Base-by-base conservation (phyloP, 495 filamentous ascomycete species). In the Acidomyces sp. region DNA sequence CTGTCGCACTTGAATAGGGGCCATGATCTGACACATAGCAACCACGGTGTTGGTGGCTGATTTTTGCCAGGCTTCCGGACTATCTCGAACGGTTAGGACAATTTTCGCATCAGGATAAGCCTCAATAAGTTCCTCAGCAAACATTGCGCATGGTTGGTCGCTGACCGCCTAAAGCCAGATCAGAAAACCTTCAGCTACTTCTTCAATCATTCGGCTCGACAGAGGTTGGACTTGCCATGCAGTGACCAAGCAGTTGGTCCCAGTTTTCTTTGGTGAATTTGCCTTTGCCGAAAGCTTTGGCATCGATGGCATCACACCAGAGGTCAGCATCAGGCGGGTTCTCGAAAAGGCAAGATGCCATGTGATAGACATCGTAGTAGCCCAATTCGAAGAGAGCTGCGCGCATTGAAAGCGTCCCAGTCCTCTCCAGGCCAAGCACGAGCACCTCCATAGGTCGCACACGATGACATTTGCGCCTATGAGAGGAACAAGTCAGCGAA, bases 51-150 rank as follows among this genome's bases (percentile, higher is more conserved):
- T n/a, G 3, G 6, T 15, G 43, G 35, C 62, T 0, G 58, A 54
- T 3, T 29, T 50, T 46, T 61, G 60, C 70, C 68, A 71, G 6
- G 48, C 51, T 46, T 68, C 56, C 16, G 58, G 58, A n/a, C n/a
- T n/a, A 27, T 60, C 52, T 18, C 66, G 58, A 15, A 55, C 38
- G 2, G 57, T 60, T 7, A 69, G 53, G 32, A 70, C 58, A 24
- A 70, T 54, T 45, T 58, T 55, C 9, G 65, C 67, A 16, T 66
- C 61, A 0, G 42, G 48, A 28, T 46, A 47, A 2, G 43, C 37
- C 3, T 25, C 5, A 12, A 35, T 19, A 20, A 52, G 43, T 19
- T 50, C 47, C 12, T 41, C 36, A 2, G 20, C 22, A 25, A 50
- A 45, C 10, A 46, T 2, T 2, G 23, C 27, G 11, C 36, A 22